Conservation (phyloP, 164 flowering plant species). For the Umbilicus rupestris region DNA sequence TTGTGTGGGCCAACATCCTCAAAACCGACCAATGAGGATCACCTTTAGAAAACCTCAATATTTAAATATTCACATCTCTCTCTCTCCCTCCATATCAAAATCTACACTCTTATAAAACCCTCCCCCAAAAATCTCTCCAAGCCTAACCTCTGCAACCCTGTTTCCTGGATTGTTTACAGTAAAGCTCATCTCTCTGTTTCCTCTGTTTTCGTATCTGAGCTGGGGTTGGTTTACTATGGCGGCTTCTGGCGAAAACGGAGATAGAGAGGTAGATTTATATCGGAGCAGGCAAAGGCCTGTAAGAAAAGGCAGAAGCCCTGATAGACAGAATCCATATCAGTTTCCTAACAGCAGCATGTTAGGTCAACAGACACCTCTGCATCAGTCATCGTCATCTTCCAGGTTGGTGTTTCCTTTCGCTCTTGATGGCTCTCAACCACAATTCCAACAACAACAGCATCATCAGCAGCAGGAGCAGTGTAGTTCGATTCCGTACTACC, state of each 20-base stretch:
- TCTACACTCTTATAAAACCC: not conserved
- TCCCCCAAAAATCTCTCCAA: not conserved
- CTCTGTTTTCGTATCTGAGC: not conserved
- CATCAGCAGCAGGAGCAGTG: slow-evolving; percentile 13
- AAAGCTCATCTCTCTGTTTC: too few relatives aligned
- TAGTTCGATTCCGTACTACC: slow-evolving; percentile 5
- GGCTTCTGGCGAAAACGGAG: not conserved
- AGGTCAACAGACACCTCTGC: slow-evolving; percentile 13
- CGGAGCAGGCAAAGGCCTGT: not conserved
- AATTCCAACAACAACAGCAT: slow-evolving; percentile 10
- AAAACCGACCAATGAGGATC: slow-evolving; percentile 21
- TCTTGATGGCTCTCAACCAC: slow-evolving; percentile 28
- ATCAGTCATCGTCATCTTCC: slow-evolving; percentile 21
- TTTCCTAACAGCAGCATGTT: slow-evolving; percentile 3
- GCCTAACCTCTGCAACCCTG: not conserved
- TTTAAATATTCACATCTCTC: not conserved
- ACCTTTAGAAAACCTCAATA: not conserved
- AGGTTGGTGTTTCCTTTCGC: slow-evolving; percentile 52
- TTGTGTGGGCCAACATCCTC: slow-evolving; percentile 18
- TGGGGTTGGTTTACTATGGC: not conserved
- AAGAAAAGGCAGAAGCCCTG: slow-evolving; percentile 16
- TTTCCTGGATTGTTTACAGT: too few relatives aligned
- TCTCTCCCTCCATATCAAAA: slow-evolving; percentile 13
- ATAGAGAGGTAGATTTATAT: too few relatives aligned
- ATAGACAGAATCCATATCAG: slow-evolving; percentile 23